Evolutionary conservation across 176 grass and related monocot genomes (phyloP).

Genomic region (Hordeum vulgare): MorexV3_pseudomolecules_assembly NC_058524.1:401401900-401402399

Average conservation of each 20-base stretch:
- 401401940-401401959: background rate
- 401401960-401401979: background rate
- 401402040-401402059: background rate
- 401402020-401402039: background rate
- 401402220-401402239: background rate
- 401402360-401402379: background rate
- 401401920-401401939: background rate
- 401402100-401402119: background rate
- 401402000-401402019: background rate
- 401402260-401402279: background rate
- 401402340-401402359: background rate
- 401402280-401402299: conserved; percentile 3
- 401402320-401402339: conserved; percentile 24
- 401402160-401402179: background rate
- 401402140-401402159: background rate
- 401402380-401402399: background rate
- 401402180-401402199: background rate
- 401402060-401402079: background rate
- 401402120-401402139: conserved; percentile 12
- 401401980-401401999: background rate
- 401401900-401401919: background rate
- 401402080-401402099: background rate
- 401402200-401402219: background rate
- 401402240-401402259: background rate
- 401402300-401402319: conserved; percentile 25